Conservation (phyloP, 1,284 basidiomycete species). For the Austropuccinia psidii region DNA sequence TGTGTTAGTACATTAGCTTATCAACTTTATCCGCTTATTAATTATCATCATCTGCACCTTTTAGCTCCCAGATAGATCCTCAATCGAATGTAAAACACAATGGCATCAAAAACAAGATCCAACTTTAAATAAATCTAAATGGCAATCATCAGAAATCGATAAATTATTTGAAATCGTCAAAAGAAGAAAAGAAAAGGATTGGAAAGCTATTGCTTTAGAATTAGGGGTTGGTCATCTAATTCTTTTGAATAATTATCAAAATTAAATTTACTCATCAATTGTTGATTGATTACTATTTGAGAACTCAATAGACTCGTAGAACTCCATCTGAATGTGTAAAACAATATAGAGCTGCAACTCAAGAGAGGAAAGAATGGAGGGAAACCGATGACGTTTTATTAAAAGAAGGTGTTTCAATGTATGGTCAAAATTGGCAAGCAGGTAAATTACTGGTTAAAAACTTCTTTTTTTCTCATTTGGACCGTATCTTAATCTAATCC, state of each 20-base stretch:
- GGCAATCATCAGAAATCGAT: conserved; percentile 34
- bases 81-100: conserved; percentile 39
- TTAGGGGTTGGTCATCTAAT: conserved; percentile 34
- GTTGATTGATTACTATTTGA: background rate
- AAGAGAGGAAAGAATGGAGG: conserved; percentile 37
- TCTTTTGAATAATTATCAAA: no score
- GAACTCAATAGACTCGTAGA: conserved; percentile 11
- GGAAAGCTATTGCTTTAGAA: conserved; percentile 37
- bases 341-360: conserved; percentile 23
- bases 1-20: background rate
- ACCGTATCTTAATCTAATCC: no score
- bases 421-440: conserved; percentile 42
- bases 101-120: conserved; percentile 41
- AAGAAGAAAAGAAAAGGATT: conserved; percentile 13
- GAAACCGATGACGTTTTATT: conserved; percentile 40
- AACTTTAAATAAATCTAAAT: conserved; percentile 35
- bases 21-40: background rate
- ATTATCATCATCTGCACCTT: background rate
- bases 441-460: conserved; percentile 28
- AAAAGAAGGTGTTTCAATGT: conserved; percentile 35
- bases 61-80: conserved; percentile 39
- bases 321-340: conserved; percentile 39
- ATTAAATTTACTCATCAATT: background rate
- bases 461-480: no score
- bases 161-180: conserved; percentile 37